These are phyloP conservation scores for Heliophila coronopifolia DNA, from an alignment of 441 rosid species.

Conservation along the genomic window DNA sequence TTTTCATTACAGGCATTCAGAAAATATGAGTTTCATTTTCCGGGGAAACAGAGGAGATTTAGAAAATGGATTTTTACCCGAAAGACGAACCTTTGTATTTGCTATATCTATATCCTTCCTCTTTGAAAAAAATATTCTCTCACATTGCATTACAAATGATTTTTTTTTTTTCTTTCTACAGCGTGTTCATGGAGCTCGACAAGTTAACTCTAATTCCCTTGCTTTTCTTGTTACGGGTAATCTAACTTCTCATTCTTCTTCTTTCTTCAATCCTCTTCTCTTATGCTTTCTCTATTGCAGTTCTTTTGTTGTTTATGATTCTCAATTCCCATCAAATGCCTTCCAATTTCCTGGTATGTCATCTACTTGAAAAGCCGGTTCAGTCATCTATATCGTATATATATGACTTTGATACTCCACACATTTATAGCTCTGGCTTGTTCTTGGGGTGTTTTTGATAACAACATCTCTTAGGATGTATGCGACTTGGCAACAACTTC, in stretches of 20 bases:
- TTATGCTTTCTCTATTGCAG: conserved; percentile 30
- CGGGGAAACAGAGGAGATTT: conserved; percentile 74
- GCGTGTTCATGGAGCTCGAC: conserved; percentile 76
- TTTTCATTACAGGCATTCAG: conserved; percentile 8
- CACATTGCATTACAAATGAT: too few species aligned
- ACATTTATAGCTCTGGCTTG: conserved; percentile 67
- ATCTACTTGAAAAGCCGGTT: background rate
- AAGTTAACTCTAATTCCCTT: conserved; percentile 75
- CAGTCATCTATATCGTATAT: background rate
- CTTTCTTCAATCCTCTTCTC: background rate
- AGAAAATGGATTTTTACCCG: conserved; percentile 70
- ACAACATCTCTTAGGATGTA: conserved; percentile 84
- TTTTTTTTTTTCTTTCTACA: too few species aligned
- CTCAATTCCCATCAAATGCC: conserved; percentile 88
- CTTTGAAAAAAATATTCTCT: too few species aligned
- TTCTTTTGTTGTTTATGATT: conserved; percentile 77
- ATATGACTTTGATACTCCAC: background rate
- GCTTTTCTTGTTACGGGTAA: conserved; percentile 83
- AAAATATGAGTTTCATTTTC: conserved; percentile 69
- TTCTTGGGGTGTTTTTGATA: conserved; percentile 80
- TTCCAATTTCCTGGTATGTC: conserved; percentile 71
- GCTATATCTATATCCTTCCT: too few species aligned
- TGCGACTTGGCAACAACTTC: conserved; percentile 89
- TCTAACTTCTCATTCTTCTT: background rate
- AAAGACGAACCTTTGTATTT: conserved; percentile 54